phyloP scores from a whole-genome alignment of 139 green algal genomes.

The Micractinium conductrix region DNA sequence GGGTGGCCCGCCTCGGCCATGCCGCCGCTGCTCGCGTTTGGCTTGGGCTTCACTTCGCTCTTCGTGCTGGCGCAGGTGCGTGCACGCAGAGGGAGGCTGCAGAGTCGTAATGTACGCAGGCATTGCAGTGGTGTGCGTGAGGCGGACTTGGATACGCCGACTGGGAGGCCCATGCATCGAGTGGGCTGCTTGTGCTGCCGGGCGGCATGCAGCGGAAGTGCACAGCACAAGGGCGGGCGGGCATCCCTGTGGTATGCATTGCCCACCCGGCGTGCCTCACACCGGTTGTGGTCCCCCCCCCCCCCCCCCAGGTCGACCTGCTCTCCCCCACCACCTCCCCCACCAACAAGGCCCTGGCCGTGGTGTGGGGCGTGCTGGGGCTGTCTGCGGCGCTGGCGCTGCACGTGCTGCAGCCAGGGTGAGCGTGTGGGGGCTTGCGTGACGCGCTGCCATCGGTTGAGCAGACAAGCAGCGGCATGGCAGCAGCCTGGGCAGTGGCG shows the following conservation, averaged over 20 bases:
- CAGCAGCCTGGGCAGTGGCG: too few species aligned
- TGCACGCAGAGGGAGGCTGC: too few species aligned
- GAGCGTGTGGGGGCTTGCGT: neutral
- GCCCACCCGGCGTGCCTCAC: neutral
- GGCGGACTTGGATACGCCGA: too few species aligned
- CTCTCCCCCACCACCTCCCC: constrained; percentile 33
- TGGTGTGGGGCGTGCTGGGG: constrained; percentile 9
- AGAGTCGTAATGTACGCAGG: too few species aligned
- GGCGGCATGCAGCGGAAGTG: neutral
- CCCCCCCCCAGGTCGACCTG: constrained; percentile 27
- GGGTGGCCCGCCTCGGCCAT: neutral
- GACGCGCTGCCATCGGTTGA: too few species aligned
- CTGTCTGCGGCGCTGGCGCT: constrained; percentile 27
- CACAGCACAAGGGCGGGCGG: neutral
- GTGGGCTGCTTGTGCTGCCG: neutral
- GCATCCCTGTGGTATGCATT: neutral
- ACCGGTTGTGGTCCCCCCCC: neutral
- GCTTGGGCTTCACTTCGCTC: neutral
- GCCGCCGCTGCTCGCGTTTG: neutral
- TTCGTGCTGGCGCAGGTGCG: constrained; percentile 7
- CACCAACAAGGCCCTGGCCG: constrained; percentile 32
- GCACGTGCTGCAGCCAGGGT: constrained; percentile 27
- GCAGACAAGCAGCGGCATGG: too few species aligned
- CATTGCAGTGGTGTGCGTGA: too few species aligned
- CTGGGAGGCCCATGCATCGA: too few species aligned